Evolutionary conservation across 306 rosid genomes (phyloP), one percentile per base, ranked within the genome.

Genomic region (Cucurbita maxima): DNA sequence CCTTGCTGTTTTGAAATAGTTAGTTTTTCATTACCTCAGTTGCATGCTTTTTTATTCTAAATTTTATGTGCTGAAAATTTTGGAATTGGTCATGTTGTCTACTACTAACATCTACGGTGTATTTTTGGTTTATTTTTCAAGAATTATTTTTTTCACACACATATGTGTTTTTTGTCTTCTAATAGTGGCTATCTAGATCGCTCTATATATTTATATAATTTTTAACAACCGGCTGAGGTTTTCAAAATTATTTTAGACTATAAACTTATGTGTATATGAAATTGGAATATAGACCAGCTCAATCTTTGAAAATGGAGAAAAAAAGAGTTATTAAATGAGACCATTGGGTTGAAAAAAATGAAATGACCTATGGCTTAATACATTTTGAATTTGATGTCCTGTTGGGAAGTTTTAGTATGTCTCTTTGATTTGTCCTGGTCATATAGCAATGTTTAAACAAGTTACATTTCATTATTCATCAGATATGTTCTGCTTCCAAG

Each of bases 401-500:
- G 51, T 62, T 62, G 5, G 14, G 30, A 40, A 38, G n/a, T 40
- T n/a, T 15, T 70, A 50, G 30, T 8, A 7, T 30, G 45, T 9
- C 8, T 18, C 58, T 70, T 70, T 70, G 22, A 51, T 51, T 68
- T 48, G 1, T 14, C 37, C 22, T 47, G 57, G 54, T 10, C 1
- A 11, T 66, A 47, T 45, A 47, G 13, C 41, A 45, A 68, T 48
- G 37, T 68, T 70, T 47, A 50, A 70, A 70, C 6, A 14, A 15
- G 20, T 30, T 20, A 30, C 5, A 3, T 34, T 70, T 51, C 30
- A 34, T 50, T 36, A 70, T 70, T 70, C 36, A 20, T 78, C 99
- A 94, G 99, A 94, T 77, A 85, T 87, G 80, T 91, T 93, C 83
- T 94, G 99, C 90, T 91, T 94, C 81, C 96, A 89, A 83, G 96